Percentiles rank a stretch among this genome's conserved stretches.
Conservation (phyloP, 148 eudicot species). For the Polygonum aviculare region DNA sequence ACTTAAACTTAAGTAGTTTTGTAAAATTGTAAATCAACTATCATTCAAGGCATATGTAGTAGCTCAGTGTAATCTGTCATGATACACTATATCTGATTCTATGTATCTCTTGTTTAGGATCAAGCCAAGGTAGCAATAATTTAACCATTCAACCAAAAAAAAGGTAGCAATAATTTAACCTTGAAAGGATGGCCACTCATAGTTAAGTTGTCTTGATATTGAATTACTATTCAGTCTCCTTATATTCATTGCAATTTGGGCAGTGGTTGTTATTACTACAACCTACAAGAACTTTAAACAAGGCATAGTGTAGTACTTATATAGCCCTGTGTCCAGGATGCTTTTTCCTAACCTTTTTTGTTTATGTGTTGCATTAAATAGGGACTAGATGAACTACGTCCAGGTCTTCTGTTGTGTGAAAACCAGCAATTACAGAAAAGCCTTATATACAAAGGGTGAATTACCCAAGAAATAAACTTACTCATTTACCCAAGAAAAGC, state of each 20-base stretch:
- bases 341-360: neutral
- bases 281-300: neutral
- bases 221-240: neutral
- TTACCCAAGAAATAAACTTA: too few relatives aligned
- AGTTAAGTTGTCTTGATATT: conserved; percentile 33
- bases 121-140: conserved; percentile 58
- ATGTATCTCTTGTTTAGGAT: conserved; percentile 30
- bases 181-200: conserved; percentile 83
- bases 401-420: too few relatives aligned
- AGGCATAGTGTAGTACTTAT: neutral
- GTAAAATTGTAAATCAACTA: neutral
- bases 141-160: too few relatives aligned
- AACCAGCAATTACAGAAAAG: too few relatives aligned
- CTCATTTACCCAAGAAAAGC: too few relatives aligned
- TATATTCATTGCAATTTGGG: neutral
- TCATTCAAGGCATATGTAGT: neutral
- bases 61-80: neutral
- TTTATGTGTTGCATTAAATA: conserved; percentile 10
- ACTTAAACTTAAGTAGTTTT: neutral
- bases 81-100: conserved; percentile 11
- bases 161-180: conserved; percentile 54
- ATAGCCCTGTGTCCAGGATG: neutral
- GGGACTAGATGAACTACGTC: conserved; percentile 59
- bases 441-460: too few relatives aligned
- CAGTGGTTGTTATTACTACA: neutral